A percentile compares a stretch with the other conserved stretches of the same genome.
Conservation (phyloP, 805 yeast genomes). For the Kockiozyma suomiensis region DNA sequence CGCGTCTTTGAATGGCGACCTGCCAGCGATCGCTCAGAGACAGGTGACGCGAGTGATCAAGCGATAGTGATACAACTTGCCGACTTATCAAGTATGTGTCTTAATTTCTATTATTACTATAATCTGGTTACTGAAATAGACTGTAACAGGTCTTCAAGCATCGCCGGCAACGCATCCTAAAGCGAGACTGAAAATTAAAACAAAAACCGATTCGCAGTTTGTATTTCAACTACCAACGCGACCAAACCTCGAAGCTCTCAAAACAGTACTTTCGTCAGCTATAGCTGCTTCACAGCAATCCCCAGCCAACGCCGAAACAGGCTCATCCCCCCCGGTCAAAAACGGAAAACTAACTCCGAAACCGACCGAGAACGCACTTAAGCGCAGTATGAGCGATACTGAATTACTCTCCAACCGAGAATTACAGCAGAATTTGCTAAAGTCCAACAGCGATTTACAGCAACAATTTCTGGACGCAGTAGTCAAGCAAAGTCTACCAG, state of each 20-base stretch:
- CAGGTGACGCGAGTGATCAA: background rate
- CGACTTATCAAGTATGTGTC: conserved; percentile 21
- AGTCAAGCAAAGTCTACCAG: conserved; percentile 63
- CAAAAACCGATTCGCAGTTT: conserved; percentile 38
- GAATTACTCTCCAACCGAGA: conserved; percentile 69
- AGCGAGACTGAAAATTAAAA: conserved; percentile 36
- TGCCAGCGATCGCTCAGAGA: conserved; percentile 9
- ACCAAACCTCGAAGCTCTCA: conserved; percentile 73
- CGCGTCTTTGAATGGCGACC: conserved; percentile 31
- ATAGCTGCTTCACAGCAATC: conserved; percentile 8
- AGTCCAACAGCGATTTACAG: conserved; percentile 69
- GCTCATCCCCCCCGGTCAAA: background rate
- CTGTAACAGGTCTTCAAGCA: conserved; percentile 39
- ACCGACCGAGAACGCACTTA: conserved; percentile 37
- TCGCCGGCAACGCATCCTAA: conserved; percentile 43
- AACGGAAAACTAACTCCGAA: conserved; percentile 1
- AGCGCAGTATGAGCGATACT: conserved; percentile 50
- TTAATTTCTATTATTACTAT: background rate
- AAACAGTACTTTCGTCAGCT: conserved; percentile 58
- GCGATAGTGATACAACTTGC: conserved; percentile 16
- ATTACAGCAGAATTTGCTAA: conserved; percentile 75
- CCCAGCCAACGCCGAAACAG: conserved; percentile 46
- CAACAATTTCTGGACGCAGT: conserved; percentile 86
- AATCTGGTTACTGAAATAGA: background rate
- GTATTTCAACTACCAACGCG: conserved; percentile 70